Base-by-base conservation (phyloP, 2,329 filamentous ascomycete species). In the Pseudogymnoascus sp. region DNA sequence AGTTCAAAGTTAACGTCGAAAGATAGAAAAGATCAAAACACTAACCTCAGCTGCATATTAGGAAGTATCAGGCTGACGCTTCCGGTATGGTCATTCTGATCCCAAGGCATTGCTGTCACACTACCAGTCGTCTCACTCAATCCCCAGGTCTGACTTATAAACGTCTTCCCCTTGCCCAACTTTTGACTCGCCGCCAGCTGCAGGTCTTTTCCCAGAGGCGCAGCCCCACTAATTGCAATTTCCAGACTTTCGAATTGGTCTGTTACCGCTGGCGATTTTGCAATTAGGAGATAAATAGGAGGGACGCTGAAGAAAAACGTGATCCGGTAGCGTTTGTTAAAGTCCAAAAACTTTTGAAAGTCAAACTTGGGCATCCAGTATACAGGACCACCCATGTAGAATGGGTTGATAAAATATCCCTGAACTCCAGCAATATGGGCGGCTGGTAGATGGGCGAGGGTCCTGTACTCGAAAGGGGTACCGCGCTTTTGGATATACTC, bases 111-210 rank as follows among this genome's bases (percentile, higher is more conserved):
- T 7, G 78, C 78, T 10, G 88, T 78, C 15, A 82, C 77, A 0
- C 86, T 84, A 71, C 89, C 92, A 0, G 89, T 94, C 2, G 81
- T 74, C 70, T 94, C 90, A 1, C 89, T 94, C 89, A 95, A 92
- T 4, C 90, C 90, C 88, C 89, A 95, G 7, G 61, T 63, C 38
- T 67, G 64, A 26, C 60, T 61, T 28, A 65, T 66, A 18, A 64
- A 63, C 5, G 80, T 82, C 69, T 85, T 82, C 39, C 78, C 83
- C 37, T 83, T 67, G 0, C 83, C 82, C 10, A 85, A 67, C 67
- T 80, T 83, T 60, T 68, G 70, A 61, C 74, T 75, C 0, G 79
- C 81, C 0, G 75, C 76, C 6, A 72, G 62, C 66, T 85, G 82
- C 1, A 83, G 67, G 0, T 33, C 60, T 62, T 66, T 56, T 78